Percentiles rank a stretch among this genome's conserved stretches.
Conservation (phyloP, 1,284 basidiomycete species). For the Coniferiporia sulphurascens region DNA sequence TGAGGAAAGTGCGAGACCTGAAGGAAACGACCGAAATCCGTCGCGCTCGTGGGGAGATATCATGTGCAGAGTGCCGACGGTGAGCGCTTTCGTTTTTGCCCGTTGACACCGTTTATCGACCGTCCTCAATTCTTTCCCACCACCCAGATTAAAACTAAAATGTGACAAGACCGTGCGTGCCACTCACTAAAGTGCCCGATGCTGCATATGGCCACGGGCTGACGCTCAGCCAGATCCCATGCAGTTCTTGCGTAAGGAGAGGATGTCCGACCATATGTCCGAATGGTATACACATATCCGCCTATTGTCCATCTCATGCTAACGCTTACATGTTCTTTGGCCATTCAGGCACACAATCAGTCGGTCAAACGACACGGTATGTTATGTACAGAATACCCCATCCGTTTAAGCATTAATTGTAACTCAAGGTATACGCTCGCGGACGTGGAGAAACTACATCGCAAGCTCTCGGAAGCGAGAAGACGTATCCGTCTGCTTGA, state of each 20-base stretch:
- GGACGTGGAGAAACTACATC: conserved; percentile 22
- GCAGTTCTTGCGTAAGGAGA: conserved; percentile 15
- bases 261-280: conserved; percentile 17
- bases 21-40: conserved; percentile 6
- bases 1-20: background rate
- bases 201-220: background rate
- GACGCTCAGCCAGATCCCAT: conserved; percentile 12
- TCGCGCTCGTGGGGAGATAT: conserved; percentile 14
- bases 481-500: conserved; percentile 23
- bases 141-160: conserved; percentile 12
- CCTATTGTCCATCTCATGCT: background rate
- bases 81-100: background rate
- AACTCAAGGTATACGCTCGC: conserved; percentile 16
- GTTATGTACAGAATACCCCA: background rate
- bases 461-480: conserved; percentile 20
- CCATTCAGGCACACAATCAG: background rate
- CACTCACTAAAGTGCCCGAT: background rate
- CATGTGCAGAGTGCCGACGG: conserved; percentile 19
- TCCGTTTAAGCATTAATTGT: background rate
- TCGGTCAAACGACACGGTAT: background rate
- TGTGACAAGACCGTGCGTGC: conserved; percentile 18
- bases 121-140: background rate
- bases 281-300: conserved; percentile 5
- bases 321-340: background rate
- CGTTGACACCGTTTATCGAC: background rate